phyloP scores from a whole-genome alignment of 2,329 filamentous ascomycete species.

The Neofusicoccum umdonicola region DNA sequence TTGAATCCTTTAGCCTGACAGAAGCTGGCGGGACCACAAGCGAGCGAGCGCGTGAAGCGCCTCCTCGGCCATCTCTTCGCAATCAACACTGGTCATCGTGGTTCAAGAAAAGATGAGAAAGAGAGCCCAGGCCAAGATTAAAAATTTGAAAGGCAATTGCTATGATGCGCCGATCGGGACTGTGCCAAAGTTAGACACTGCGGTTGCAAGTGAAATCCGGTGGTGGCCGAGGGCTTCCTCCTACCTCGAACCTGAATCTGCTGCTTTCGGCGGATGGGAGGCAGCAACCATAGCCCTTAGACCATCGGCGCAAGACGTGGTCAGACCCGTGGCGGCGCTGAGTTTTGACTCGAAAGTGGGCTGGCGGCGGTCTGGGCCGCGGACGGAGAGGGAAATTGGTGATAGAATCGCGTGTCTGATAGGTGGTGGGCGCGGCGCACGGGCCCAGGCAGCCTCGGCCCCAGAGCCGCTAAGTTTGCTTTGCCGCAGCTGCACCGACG shows the following conservation, averaged over 20 bases:
- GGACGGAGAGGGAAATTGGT: not conserved
- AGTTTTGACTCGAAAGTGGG: not conserved
- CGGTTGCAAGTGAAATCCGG: no score
- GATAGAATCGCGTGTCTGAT: not conserved
- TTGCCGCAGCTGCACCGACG: slow-evolving; percentile 10
- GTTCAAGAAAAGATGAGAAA: no score
- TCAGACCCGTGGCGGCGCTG: not conserved
- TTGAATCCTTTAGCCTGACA: no score
- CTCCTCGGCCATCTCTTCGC: no score
- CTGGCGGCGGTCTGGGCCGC: not conserved
- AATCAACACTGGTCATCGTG: no score
- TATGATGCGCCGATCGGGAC: not conserved
- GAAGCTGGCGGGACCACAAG: no score
- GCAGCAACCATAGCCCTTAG: not conserved
- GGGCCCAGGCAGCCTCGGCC: not conserved
- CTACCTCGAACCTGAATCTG: slow-evolving; percentile 1
- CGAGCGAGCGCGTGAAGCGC: no score
- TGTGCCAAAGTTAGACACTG: not conserved
- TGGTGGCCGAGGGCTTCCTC: not conserved
- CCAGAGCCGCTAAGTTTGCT: slow-evolving; percentile 10
- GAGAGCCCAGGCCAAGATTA: no score
- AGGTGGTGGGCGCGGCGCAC: not conserved
- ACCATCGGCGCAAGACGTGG: not conserved
- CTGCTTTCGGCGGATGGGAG: not conserved
- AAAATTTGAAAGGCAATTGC: not conserved